These are phyloP conservation scores for Aspergillus quadrilineatus DNA, from an alignment of 2,329 filamentous ascomycete species.

Conservation along the genomic window DNA sequence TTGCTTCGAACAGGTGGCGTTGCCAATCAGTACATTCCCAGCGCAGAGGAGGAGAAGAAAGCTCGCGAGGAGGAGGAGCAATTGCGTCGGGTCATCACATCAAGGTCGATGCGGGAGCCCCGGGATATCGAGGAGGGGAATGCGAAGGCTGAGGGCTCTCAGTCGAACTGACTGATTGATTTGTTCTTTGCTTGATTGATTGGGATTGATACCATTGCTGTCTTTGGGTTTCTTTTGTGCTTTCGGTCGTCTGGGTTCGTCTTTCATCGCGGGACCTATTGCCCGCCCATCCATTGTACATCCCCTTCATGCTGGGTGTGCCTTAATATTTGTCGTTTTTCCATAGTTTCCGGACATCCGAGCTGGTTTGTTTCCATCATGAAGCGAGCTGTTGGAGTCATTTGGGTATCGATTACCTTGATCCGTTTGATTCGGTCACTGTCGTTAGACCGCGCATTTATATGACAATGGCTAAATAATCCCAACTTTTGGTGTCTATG, in stretches of 20 bases:
- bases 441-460: not conserved
- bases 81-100: slow-evolving; percentile 30
- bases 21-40: slow-evolving; percentile 35
- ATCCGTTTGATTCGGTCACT: not conserved
- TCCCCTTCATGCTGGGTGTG: not conserved
- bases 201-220: not conserved
- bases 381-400: not conserved
- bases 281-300: not conserved
- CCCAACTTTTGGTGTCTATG: too few relatives aligned
- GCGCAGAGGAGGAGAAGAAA: slow-evolving; percentile 28
- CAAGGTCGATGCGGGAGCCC: slow-evolving; percentile 17
- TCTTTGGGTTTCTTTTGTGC: not conserved
- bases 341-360: not conserved
- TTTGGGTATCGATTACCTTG: not conserved
- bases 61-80: slow-evolving; percentile 36
- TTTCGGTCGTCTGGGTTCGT: not conserved
- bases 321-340: not conserved
- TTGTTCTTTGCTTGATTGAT: slow-evolving; percentile 1
- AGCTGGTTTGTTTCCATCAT: not conserved
- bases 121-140: slow-evolving; percentile 18
- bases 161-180: slow-evolving; percentile 11
- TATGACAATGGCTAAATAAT: not conserved
- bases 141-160: slow-evolving; percentile 10
- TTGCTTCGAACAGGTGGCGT: slow-evolving; percentile 29
- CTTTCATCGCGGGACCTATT: not conserved